Evolutionary conservation across 768 basidiomycete genomes (phyloP), one percentile per base, ranked within the genome.

Genomic region (Trametes punicea): DNA sequence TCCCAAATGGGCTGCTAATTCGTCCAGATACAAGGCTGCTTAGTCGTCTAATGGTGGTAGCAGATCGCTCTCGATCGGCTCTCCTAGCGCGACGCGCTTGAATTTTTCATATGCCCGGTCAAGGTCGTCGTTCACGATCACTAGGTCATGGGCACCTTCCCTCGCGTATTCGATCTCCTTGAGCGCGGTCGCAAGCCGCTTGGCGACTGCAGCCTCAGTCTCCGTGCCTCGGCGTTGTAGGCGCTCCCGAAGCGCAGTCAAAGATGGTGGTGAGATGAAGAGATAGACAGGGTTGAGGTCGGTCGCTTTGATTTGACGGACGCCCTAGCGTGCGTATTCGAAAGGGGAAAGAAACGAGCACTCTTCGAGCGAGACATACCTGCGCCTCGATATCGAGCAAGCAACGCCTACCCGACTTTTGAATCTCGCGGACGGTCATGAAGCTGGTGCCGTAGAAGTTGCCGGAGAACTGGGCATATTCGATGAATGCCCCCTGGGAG

Each of bases 301-400:
- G 26, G 92, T 92, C 49, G 81, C 74, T 69, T 95, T 97, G 66
- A 98, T 87, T 72, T 95, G 90, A 55, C 84, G 87, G 57, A 98
- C 91, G 46, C 96, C 96, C 92, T 95, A 71, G 31, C 50, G 56
- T 50, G 41, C 46, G 44, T 52, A 53, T 61, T 64, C 51, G 58
- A 57, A 51, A 56, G 56, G 49, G 29, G 55, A 49, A 31, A 36
- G 42, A 46, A 45, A 31, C 30, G 29, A 9, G 52, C 26, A 33
- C 27, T 38, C 33, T 34, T 56, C 38, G 34, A 52, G 21, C 50
- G 29, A 18, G 44, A 73, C 77, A 54, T 67, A 90, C 93, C 87
- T 98, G 95, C 9, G 90, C 87, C 66, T 98, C 96, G 56, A 98
- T 98, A 69, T 98, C 96, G 34, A 98, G 80, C 56, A 98, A 87